phyloP scores from a whole-genome alignment of 805 yeast genomes.

The Candida coleopterorum region DNA sequence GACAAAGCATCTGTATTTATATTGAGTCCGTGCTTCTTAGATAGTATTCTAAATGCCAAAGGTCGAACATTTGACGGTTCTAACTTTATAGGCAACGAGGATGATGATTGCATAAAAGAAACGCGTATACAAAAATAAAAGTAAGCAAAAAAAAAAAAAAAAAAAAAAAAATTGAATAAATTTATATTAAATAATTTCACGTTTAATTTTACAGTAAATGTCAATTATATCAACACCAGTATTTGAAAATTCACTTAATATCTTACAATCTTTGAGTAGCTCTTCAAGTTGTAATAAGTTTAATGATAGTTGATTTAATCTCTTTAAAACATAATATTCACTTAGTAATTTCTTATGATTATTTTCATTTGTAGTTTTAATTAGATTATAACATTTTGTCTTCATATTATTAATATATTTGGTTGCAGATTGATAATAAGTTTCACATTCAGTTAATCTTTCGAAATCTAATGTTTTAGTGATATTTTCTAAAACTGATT shows the following conservation, averaged over 20 bases:
- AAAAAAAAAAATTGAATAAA: no score
- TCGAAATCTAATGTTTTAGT: conserved; percentile 2
- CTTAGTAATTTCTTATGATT: background rate
- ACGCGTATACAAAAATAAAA: background rate
- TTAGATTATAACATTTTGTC: background rate
- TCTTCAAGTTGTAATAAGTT: conserved; percentile 4
- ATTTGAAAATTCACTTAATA: conserved; percentile 5
- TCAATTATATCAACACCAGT: conserved; percentile 6
- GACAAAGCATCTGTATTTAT: conserved; percentile 81
- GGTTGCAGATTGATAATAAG: background rate
- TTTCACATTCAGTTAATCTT: conserved; percentile 4
- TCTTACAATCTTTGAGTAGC: conserved; percentile 6
- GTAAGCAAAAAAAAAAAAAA: background rate
- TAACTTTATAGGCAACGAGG: conserved; percentile 62
- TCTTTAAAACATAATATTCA: conserved; percentile 4
- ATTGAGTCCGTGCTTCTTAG: conserved; percentile 90
- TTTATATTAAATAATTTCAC: conserved; percentile 3
- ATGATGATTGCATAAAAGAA: conserved; percentile 5
- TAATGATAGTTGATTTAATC: conserved; percentile 7
- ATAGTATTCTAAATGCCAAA: conserved; percentile 79
- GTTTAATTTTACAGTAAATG: conserved; percentile 5
- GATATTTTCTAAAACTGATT: conserved; percentile 1
- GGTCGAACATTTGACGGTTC: conserved; percentile 86
- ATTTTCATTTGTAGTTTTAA: background rate
- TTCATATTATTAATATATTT: conserved; percentile 3